These are phyloP conservation scores for Piper betle DNA, from an alignment of 164 flowering plant species.

Conservation along the genomic window DNA sequence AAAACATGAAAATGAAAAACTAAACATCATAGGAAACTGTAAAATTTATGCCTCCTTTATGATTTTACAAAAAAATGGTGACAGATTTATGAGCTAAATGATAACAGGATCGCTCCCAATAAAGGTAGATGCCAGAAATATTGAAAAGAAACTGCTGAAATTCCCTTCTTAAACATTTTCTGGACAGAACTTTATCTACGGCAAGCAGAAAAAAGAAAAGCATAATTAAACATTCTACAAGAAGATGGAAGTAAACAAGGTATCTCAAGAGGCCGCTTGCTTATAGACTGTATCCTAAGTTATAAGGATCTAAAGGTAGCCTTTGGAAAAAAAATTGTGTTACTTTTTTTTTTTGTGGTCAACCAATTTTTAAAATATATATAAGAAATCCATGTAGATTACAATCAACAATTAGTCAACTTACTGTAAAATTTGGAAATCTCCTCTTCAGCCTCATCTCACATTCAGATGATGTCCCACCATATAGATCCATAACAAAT, in stretches of 20 bases:
- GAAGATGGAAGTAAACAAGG: too few relatives aligned
- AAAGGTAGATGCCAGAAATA: background rate
- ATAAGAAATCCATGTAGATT: background rate
- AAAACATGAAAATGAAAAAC: background rate
- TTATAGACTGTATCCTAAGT: too few relatives aligned
- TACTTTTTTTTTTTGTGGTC: too few relatives aligned
- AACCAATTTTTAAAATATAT: too few relatives aligned
- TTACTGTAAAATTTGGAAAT: slow-evolving; percentile 79
- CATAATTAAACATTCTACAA: too few relatives aligned
- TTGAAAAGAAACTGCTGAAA: background rate
- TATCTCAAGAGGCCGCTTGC: too few relatives aligned
- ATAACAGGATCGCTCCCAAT: background rate
- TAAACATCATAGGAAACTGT: background rate
- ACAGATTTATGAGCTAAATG: background rate
- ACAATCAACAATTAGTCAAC: background rate
- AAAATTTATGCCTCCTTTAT: background rate
- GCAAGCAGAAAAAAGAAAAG: too few relatives aligned
- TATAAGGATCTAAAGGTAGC: too few relatives aligned
- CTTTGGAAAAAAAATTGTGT: too few relatives aligned
- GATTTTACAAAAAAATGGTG: too few relatives aligned
- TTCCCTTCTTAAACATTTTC: background rate
- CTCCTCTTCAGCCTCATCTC: slow-evolving; percentile 62
- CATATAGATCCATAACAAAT: slow-evolving; percentile 95
- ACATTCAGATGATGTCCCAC: slow-evolving; percentile 80
- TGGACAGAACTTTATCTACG: background rate